phyloP scores from a whole-genome alignment of 352 stramenopile species.

The Phytophthora sp. region DNA sequence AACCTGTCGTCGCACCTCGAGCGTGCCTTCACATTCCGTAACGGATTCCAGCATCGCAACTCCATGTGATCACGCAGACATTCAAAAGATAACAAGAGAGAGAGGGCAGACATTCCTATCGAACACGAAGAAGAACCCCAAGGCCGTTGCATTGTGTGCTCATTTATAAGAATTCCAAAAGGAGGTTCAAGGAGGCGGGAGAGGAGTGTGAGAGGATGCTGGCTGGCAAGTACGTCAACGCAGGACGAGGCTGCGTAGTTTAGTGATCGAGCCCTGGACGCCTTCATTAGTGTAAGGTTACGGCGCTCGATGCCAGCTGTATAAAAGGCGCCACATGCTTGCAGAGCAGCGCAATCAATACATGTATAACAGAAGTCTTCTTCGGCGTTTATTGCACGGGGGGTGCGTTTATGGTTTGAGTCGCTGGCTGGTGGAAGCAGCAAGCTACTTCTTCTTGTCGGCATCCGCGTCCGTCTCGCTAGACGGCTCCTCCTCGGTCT shows the following conservation, averaged over 20 bases:
- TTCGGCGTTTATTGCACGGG: conserved; percentile 28
- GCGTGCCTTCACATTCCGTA: conserved; percentile 77
- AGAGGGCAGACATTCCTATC: background rate
- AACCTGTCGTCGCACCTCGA: conserved; percentile 77
- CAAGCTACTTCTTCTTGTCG: conserved; percentile 35
- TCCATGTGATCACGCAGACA: conserved; percentile 36
- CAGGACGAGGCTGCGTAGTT: conserved; percentile 7
- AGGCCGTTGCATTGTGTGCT: conserved; percentile 33
- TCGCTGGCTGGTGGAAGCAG: conserved; percentile 15
- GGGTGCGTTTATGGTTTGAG: conserved; percentile 24
- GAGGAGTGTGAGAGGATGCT: background rate
- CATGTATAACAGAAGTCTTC: conserved; percentile 38
- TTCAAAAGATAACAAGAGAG: background rate
- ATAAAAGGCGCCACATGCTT: conserved; percentile 29
- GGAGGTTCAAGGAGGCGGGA: conserved; percentile 29
- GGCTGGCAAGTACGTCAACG: background rate
- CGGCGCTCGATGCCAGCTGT: conserved; percentile 23
- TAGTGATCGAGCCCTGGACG: conserved; percentile 8
- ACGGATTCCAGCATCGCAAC: conserved; percentile 43
- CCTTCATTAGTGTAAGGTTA: conserved; percentile 32
- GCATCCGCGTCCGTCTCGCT: conserved; percentile 23
- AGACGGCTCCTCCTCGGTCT: conserved; percentile 12
- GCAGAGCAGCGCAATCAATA: conserved; percentile 34
- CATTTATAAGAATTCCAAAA: conserved; percentile 33
- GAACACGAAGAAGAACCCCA: conserved; percentile 14